Evolutionary conservation across 495 filamentous ascomycete species (phyloP), one percentile per base, ranked within the genome.

Genomic region (Aspergillus indologenus): DNA sequence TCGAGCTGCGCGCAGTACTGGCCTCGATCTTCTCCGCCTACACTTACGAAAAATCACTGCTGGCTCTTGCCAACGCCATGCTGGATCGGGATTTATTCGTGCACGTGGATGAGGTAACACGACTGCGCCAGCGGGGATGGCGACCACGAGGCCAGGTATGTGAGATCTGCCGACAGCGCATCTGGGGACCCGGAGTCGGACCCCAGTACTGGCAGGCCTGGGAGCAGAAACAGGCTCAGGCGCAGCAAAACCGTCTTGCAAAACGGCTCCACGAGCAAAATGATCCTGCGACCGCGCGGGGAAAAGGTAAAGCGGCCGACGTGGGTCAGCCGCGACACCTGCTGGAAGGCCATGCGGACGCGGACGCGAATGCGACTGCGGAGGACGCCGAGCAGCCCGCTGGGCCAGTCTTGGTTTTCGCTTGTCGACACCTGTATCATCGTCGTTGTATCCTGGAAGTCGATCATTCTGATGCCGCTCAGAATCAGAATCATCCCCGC

Each of bases 11-110:
- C 22, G 81, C 84, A 45, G 92, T 97, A 1, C 81, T 98, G 3
- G 78, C 85, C 1, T 90, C 90, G 7, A 91, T 98, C 47, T 98
- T 98, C 71, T 87, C 93, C 1, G 92, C 95, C 0, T 98, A 98
- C 66, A 85, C 91, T 0, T 96, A 96, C 68, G 95, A 98, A 69
- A 87, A 90, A 64, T 90, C 88, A 4, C 87, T 98, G 14, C 80
- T 98, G 19, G 79, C 83, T 2, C 84, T 98, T 15, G 90, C 95
- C 12, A 93, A 92, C 70, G 82, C 85, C 18, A 83, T 98, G 59
- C 78, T 98, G 1, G 92, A 96, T 58, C 88, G 92, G 61, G 91
- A 96, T 65, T 80, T 96, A 18, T 98, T 96, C 64, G 83, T 89
- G 15, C 87, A 90, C 61, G 92, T 97, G 44, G 81, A 85, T 42